These are phyloP conservation scores for Lophiostoma macrostomum DNA, from an alignment of 495 filamentous ascomycete species.

Conservation along the genomic window DNA sequence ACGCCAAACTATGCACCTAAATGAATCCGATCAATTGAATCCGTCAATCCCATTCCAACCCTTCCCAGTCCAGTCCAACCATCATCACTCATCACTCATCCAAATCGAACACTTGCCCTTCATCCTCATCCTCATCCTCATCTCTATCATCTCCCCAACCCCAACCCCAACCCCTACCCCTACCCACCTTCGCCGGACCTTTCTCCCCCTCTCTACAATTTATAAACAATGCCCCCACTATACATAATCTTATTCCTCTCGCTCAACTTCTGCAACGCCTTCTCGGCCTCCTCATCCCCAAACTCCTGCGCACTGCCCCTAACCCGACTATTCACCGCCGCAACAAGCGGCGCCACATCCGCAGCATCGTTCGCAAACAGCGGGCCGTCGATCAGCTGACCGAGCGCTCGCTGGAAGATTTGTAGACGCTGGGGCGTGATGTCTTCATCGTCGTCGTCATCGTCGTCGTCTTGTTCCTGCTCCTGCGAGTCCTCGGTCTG, in stretches of 20 bases:
- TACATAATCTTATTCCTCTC: conserved; percentile 89
- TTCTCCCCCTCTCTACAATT: conserved; percentile 40
- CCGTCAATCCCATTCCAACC: too few relatives aligned
- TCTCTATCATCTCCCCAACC: too few relatives aligned
- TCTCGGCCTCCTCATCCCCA: conserved; percentile 65
- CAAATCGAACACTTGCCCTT: too few relatives aligned
- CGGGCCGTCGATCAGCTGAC: conserved; percentile 70
- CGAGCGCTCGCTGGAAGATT: conserved; percentile 75
- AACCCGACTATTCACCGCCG: conserved; percentile 73
- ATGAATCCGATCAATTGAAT: too few relatives aligned
- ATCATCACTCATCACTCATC: too few relatives aligned
- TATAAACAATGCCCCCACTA: conserved; percentile 57
- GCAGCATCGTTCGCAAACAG: conserved; percentile 81
- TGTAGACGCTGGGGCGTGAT: conserved; percentile 64
- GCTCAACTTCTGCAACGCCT: conserved; percentile 75
- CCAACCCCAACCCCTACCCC: too few relatives aligned
- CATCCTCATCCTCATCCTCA: too few relatives aligned
- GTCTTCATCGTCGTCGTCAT: too few relatives aligned
- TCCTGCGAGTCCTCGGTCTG: conserved; percentile 40
- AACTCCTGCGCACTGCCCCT: conserved; percentile 56
- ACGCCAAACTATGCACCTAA: too few relatives aligned
- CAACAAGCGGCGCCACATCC: conserved; percentile 68
- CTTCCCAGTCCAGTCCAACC: too few relatives aligned
- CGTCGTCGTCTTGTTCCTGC: background rate
- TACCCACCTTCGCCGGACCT: too few relatives aligned